These are phyloP conservation scores for Oidiodendron maius DNA, from an alignment of 495 filamentous ascomycete genomes.

Conservation along the genomic window DNA sequence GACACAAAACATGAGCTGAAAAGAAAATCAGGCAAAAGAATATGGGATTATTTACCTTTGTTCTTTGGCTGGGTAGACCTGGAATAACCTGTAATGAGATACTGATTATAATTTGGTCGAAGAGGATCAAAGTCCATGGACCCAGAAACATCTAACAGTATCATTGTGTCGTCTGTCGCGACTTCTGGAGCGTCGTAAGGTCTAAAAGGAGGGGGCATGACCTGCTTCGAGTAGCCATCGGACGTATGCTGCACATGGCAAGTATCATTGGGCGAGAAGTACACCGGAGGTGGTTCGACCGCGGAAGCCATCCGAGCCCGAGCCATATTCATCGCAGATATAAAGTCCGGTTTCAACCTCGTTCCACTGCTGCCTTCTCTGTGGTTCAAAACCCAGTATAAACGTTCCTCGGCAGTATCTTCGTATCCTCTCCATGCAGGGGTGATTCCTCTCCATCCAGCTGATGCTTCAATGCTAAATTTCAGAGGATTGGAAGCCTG, in stretches of 20 bases:
- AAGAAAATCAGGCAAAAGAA: background rate
- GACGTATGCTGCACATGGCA: slow-evolving; percentile 34
- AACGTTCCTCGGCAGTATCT: slow-evolving; percentile 40
- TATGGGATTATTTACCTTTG: slow-evolving; percentile 31
- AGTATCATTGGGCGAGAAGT: slow-evolving; percentile 34
- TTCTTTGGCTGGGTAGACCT: slow-evolving; percentile 38
- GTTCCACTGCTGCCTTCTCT: slow-evolving; percentile 24
- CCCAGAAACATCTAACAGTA: slow-evolving; percentile 39
- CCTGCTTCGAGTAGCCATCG: slow-evolving; percentile 37
- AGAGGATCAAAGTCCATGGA: slow-evolving; percentile 40
- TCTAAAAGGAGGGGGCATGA: slow-evolving; percentile 32
- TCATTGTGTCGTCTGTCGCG: slow-evolving; percentile 39
- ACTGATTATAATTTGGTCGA: slow-evolving; percentile 35
- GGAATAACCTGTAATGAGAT: slow-evolving; percentile 33
- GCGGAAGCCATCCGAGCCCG: slow-evolving; percentile 35
- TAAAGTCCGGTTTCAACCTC: slow-evolving; percentile 37
- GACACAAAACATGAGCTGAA: background rate
- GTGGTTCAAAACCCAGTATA: slow-evolving; percentile 45
- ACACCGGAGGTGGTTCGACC: slow-evolving; percentile 32
- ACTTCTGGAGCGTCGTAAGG: slow-evolving; percentile 29
- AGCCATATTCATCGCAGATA: slow-evolving; percentile 37
- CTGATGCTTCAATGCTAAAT: slow-evolving; percentile 36
- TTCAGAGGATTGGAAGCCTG: slow-evolving; percentile 36
- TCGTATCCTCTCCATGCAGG: slow-evolving; percentile 42
- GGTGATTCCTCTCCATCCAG: slow-evolving; percentile 43